Evolutionary conservation across 1,284 basidiomycete genomes (phyloP), one percentile per base, ranked within the genome.

Genomic region (Austropuccinia psidii): DNA sequence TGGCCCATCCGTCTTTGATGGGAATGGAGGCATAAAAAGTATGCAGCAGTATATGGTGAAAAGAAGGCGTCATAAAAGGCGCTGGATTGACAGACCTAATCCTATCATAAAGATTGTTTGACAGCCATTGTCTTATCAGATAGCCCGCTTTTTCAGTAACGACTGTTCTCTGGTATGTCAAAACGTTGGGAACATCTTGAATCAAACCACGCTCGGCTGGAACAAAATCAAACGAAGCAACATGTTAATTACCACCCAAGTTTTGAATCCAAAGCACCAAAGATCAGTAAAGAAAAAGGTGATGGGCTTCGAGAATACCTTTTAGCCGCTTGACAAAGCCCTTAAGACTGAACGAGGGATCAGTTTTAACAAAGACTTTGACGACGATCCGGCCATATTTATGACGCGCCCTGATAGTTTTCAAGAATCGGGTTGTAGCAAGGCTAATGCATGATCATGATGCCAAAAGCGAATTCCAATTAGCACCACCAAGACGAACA

Each of bases 131-230:
- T 31, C 95, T 85, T 74, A 98, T 88, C 45, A 98, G 86, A 81
- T 97, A 98, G 0, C 92, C 96, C 8, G 94, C 95, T 80, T 90
- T 92, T 76, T 98, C 95, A 0, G 94, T 97, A 82, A 98, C 96
- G 17, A 93, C 86, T 75, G 95, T 93, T 0, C 88, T 85, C 77
- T 95, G 91, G 79, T 95, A 96, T 50, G 88, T 89, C 79, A 95
- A 90, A 9, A 95, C 86, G 80, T 96, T 96, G 1, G 89, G 85
- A 41, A 98, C 87, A 79, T 93, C 91, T 5, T 85, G 83, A 7
- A 99, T 83, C 0, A 88, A 86, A 76, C 97, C 93, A 75, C 91
- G 85, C 78, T 97, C 92, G 57, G 79, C 81, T 79, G 73, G 21
- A 39, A 52, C 27, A 73, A 2, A 39, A 49, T 15, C 17, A 52